phyloP scores from a whole-genome alignment of 2,329 filamentous ascomycete species.

The Aspergillus sp. region DNA sequence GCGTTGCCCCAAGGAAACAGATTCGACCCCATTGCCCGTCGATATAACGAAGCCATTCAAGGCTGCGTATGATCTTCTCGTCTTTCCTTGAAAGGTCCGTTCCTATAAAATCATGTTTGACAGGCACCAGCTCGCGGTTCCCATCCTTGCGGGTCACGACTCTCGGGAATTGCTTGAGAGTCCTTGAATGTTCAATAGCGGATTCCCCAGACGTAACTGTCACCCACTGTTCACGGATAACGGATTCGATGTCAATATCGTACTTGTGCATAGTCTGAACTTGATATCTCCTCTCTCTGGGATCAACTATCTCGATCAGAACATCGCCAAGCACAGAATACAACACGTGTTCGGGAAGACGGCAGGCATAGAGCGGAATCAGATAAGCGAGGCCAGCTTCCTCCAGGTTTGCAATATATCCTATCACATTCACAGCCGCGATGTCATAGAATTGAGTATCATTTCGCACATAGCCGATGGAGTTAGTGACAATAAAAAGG shows the following conservation, averaged over 20 bases:
- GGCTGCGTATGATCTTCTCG: conserved; percentile 72
- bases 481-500: conserved; percentile 64
- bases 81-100: conserved; percentile 59
- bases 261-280: conserved; percentile 75
- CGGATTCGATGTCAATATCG: conserved; percentile 68
- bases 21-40: conserved; percentile 70
- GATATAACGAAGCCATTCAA: conserved; percentile 82
- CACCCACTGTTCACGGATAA: conserved; percentile 68
- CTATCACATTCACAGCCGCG: conserved; percentile 61
- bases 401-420: conserved; percentile 78
- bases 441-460: conserved; percentile 64
- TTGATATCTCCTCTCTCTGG: conserved; percentile 64
- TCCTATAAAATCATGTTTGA: conserved; percentile 71
- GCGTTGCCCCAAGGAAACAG: conserved; percentile 65
- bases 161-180: conserved; percentile 31
- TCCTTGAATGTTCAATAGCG: conserved; percentile 32
- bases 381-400: conserved; percentile 71
- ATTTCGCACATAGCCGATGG: conserved; percentile 52
- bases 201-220: conserved; percentile 39
- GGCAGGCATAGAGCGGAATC: conserved; percentile 84
- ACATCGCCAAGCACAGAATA: conserved; percentile 74
- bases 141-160: conserved; percentile 54
- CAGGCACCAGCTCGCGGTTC: conserved; percentile 58
- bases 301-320: conserved; percentile 69
- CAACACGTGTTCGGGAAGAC: conserved; percentile 64